A percentile compares a stretch with the other conserved stretches of the same genome.
These are phyloP conservation scores for Tuber melanosporum DNA, from an alignment of 495 filamentous ascomycete species.

Conservation along the genomic window DNA sequence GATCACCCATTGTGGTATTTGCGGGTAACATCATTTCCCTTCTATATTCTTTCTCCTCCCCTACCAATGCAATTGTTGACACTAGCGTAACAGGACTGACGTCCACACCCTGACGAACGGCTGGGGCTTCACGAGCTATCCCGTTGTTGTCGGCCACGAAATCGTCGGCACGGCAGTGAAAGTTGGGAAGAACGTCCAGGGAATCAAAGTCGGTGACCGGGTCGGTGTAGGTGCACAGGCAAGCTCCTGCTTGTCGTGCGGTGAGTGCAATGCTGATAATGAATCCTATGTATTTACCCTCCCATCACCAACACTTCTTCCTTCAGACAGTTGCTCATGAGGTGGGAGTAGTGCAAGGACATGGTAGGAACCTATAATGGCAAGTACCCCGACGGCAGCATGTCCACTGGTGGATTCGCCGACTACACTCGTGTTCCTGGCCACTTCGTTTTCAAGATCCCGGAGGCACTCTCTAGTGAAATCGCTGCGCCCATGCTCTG, in stretches of 20 bases:
- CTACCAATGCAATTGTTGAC: neutral
- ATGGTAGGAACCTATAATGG: conserved; percentile 63
- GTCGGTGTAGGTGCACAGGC: conserved; percentile 82
- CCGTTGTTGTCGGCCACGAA: conserved; percentile 74
- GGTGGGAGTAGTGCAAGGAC: conserved; percentile 54
- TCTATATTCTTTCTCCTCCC: neutral
- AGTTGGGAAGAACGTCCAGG: conserved; percentile 59
- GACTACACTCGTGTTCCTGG: conserved; percentile 63
- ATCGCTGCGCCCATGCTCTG: conserved; percentile 81
- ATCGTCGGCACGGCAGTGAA: conserved; percentile 71
- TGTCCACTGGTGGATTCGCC: conserved; percentile 64
- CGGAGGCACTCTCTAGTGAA: conserved; percentile 52
- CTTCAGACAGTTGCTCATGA: neutral
- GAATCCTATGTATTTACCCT: conserved; percentile 1
- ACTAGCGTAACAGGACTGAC: conserved; percentile 47
- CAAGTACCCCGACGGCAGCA: conserved; percentile 58
- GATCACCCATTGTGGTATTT: conserved; percentile 78
- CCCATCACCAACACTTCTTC: neutral
- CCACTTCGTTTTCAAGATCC: conserved; percentile 75
- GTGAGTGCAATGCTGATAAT: conserved; percentile 56
- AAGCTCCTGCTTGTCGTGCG: conserved; percentile 56
- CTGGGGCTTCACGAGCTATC: conserved; percentile 64
- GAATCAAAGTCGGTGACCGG: conserved; percentile 69
- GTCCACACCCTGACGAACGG: conserved; percentile 68
- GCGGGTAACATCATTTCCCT: conserved; percentile 48